Evolutionary conservation across 2,329 filamentous ascomycete genomes (phyloP).

Genomic region (Nemania sp.): DNA sequence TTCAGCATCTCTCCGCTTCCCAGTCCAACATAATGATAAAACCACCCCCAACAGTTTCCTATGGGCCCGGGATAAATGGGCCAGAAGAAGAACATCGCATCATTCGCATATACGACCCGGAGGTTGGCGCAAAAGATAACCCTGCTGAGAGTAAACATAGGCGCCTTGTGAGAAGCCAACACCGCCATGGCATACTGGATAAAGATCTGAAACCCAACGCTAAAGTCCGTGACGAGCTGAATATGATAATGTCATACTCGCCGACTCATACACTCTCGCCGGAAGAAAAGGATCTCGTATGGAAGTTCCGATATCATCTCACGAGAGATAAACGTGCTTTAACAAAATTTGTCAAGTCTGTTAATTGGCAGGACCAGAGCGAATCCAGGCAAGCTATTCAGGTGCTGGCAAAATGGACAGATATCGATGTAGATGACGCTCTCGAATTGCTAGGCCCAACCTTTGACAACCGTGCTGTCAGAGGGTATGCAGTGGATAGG

Average conservation of each 20-base stretch:
- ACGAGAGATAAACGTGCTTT: constrained; percentile 89
- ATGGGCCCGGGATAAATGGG: constrained; percentile 85
- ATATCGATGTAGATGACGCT: constrained; percentile 96
- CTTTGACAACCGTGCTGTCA: constrained; percentile 84
- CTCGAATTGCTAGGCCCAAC: constrained; percentile 90
- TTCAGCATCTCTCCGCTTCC: constrained; percentile 65
- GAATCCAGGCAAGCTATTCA: constrained; percentile 90
- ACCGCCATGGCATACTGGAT: constrained; percentile 89
- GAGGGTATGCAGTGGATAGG: constrained; percentile 90
- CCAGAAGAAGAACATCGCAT: constrained; percentile 63
- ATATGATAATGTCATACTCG: constrained; percentile 87
- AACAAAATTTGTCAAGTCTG: constrained; percentile 97
- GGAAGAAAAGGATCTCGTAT: constrained; percentile 93
- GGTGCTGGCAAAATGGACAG: constrained; percentile 88
- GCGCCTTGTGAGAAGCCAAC: constrained; percentile 84
- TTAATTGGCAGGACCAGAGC: constrained; percentile 85
- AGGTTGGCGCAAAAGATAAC: constrained; percentile 86
- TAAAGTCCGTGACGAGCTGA: constrained; percentile 91
- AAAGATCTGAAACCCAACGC: constrained; percentile 95
- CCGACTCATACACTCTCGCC: constrained; percentile 85
- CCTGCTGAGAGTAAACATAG: constrained; percentile 95
- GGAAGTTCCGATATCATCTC: constrained; percentile 96
- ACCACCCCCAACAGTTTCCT: constrained; percentile 83
- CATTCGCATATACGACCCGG: constrained; percentile 89
- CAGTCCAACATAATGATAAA: constrained; percentile 73